Evolutionary conservation across 306 rosid species (phyloP).

Genomic region (Dalbergia cochinchinensis): DNA sequence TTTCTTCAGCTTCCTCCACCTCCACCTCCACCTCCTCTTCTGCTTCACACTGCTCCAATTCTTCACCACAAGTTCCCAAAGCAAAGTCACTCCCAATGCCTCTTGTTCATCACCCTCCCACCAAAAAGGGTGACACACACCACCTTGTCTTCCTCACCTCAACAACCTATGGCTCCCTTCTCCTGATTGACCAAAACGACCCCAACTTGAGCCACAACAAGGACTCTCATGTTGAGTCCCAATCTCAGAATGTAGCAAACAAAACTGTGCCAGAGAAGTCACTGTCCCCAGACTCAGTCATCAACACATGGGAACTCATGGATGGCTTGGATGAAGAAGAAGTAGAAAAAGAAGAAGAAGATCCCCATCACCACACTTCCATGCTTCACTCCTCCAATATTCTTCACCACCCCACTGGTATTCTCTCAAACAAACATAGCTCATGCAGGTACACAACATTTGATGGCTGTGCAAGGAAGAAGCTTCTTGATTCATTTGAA

Average conservation of each 20-base stretch:
- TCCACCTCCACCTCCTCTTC: conserved; percentile 40
- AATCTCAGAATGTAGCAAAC: neutral
- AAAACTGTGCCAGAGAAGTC: conserved; percentile 42
- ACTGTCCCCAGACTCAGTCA: conserved; percentile 85
- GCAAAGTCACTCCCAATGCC: conserved; percentile 69
- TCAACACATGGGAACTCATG: conserved; percentile 97
- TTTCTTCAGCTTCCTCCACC: neutral
- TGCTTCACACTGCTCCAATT: conserved; percentile 53
- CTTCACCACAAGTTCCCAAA: conserved; percentile 61
- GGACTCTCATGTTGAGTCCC: conserved; percentile 3
- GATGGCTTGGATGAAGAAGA: conserved; percentile 60
- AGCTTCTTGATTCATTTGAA: conserved; percentile 54
- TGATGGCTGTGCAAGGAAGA: conserved; percentile 61
- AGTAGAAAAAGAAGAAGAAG: neutral
- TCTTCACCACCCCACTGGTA: conserved; percentile 28
- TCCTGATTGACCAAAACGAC: conserved; percentile 58
- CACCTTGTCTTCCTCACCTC: conserved; percentile 92
- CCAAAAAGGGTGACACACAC: conserved; percentile 80
- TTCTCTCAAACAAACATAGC: conserved; percentile 44
- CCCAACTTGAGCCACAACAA: conserved; percentile 44
- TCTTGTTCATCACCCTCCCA: conserved; percentile 83
- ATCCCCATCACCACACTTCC: conserved; percentile 7
- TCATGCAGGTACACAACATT: conserved; percentile 61
- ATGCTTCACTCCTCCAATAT: neutral
- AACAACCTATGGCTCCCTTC: conserved; percentile 87